Base-by-base conservation (phyloP, 345 rosid species). In the Linum trigynum region DNA sequence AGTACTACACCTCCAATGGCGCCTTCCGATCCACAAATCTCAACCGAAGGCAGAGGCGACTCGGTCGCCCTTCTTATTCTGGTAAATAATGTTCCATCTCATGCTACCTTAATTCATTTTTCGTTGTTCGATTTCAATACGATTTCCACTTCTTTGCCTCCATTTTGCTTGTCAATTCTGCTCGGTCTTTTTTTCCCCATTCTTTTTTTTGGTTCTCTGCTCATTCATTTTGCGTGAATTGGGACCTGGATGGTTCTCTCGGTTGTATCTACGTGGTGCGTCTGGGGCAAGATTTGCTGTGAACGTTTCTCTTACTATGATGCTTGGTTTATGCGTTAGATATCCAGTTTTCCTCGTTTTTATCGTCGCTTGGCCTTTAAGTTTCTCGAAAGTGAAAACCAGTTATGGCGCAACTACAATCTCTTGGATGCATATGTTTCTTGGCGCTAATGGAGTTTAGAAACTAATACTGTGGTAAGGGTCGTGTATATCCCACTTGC, bases 1-100 rank as follows among this genome's bases (percentile, higher is more conserved):
- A 86, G 39, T 84, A 74, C 59, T 69, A 69, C 73, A 72, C 67
- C 80, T 82, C 83, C 42, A 73, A 67, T 76, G 82, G 79, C 62
- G 71, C 83, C 17, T 87, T 84, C 38, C 37, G 61, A 65, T 55
- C 60, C 56, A 36, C 35, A 39, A 16, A n/a, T 57, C 67, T 67
- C 42, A 65, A 61, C 62, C 73, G 67, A 23, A 68, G 23, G 63
- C 69, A 42, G 11, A 43, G 67, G 8, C 65, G 61, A 35, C 67
- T 69, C 41, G 37, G 35, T 42, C 64, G 69, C 7, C 55, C 53
- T 37, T 39, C 77, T 38, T 58, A 7, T 55, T 61, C 73, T 14
- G 77, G 73, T 74, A 65, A 60, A 12, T 57, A 16, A 1, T 23
- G 32, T 23, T 23, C 32, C 32, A 23, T 23, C 32, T 23, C 32